Evolutionary conservation across 2,329 filamentous ascomycete genomes (phyloP).

Genomic region (Monosporascus sp.): DNA sequence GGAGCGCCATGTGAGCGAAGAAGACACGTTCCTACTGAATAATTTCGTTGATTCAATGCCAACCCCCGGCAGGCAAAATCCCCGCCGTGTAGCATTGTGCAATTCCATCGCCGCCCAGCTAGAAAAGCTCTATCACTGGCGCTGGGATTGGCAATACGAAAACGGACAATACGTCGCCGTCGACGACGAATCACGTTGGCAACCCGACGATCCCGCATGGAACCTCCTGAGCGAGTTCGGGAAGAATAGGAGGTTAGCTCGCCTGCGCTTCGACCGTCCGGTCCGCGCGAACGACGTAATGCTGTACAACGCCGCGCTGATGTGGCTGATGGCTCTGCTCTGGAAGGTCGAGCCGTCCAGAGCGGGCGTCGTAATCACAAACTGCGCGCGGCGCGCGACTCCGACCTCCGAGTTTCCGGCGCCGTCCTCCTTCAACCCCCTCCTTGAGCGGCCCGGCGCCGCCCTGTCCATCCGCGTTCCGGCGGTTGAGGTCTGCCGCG

Average conservation of each 20-base stretch:
- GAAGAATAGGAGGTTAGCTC: neutral
- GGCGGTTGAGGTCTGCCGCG: constrained; percentile 11
- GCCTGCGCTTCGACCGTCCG: constrained; percentile 8
- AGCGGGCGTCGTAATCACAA: constrained; percentile 7
- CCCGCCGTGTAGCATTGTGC: constrained; percentile 1
- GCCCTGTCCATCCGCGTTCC: constrained; percentile 12
- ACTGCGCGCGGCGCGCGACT: constrained; percentile 8
- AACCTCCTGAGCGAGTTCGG: neutral
- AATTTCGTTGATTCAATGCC: no score
- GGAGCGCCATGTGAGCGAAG: constrained; percentile 1
- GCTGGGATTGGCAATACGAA: constrained; percentile 12
- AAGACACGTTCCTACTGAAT: neutral
- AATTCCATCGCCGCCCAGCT: constrained; percentile 5
- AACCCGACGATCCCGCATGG: neutral
- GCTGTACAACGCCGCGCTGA: constrained; percentile 11
- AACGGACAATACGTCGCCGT: constrained; percentile 7
- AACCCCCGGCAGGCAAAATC: no score
- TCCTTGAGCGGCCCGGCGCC: constrained; percentile 8
- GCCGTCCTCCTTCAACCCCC: constrained; percentile 8
- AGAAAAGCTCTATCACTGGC: constrained; percentile 13
- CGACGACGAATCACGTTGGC: neutral
- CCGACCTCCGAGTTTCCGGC: neutral
- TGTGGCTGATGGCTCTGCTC: constrained; percentile 13
- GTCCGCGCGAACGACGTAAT: constrained; percentile 11
- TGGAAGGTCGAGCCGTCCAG: constrained; percentile 10